phyloP scores from a whole-genome alignment of 768 basidiomycete genomes.

The Myochromella boudieri region DNA sequence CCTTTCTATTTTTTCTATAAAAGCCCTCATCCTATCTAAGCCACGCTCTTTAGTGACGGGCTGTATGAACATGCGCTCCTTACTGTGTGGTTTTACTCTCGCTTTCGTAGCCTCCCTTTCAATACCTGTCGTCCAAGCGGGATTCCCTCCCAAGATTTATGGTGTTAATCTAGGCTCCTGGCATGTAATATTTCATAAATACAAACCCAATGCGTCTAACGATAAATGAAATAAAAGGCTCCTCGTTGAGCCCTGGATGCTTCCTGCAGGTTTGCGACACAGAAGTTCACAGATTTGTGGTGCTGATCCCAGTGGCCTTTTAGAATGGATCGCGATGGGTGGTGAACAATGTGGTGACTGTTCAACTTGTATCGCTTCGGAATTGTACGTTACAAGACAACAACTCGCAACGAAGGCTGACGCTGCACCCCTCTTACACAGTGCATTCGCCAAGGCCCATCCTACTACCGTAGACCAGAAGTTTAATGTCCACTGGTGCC shows the following conservation, averaged over 20 bases:
- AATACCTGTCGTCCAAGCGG: conserved; percentile 15
- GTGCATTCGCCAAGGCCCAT: conserved; percentile 59
- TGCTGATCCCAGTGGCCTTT: not conserved
- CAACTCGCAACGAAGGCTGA: not conserved
- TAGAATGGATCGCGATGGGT: conserved; percentile 77
- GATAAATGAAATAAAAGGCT: conserved; percentile 45
- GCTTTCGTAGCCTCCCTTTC: conserved; percentile 8
- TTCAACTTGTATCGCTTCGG: conserved; percentile 59
- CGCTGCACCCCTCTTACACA: conserved; percentile 22
- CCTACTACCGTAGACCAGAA: conserved; percentile 55
- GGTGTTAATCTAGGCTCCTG: conserved; percentile 35
- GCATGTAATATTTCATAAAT: conserved; percentile 21
- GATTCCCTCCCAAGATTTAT: conserved; percentile 25
- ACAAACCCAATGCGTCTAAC: not conserved
- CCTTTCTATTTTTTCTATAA: conserved; percentile 3
- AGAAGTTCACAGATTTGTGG: not conserved
- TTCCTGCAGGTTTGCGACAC: conserved; percentile 51
- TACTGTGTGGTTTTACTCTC: conserved; percentile 1
- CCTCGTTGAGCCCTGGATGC: conserved; percentile 81
- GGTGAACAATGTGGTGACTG: conserved; percentile 62
- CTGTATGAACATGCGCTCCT: conserved; percentile 4
- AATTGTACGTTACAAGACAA: conserved; percentile 49
- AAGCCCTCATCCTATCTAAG: not conserved
- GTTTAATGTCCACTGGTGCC: conserved; percentile 66
- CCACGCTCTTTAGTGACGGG: not conserved